phyloP scores from a whole-genome alignment of 2,329 filamentous ascomycete genomes.

The Sporothrix schenckii region DNA sequence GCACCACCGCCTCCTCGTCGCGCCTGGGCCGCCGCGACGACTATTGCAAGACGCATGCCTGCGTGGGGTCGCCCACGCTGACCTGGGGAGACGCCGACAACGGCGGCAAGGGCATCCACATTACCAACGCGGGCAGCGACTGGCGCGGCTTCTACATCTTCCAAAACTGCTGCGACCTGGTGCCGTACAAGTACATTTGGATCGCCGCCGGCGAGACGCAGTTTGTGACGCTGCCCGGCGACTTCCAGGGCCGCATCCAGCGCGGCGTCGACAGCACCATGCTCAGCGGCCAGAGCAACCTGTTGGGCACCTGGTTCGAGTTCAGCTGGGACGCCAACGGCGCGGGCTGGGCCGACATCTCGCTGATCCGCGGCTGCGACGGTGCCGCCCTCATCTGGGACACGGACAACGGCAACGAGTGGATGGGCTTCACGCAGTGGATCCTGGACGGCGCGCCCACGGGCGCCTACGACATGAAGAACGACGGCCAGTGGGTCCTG shows the following conservation, averaged over 20 bases:
- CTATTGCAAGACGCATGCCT: not conserved
- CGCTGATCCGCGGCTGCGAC: conserved; percentile 33
- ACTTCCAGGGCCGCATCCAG: conserved; percentile 29
- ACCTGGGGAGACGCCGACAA: conserved; percentile 24
- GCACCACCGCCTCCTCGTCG: too few relatives aligned
- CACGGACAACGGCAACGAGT: conserved; percentile 28
- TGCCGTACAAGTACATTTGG: conserved; percentile 32
- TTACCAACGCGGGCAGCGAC: conserved; percentile 29
- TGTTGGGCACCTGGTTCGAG: conserved; percentile 30
- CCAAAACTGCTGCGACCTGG: conserved; percentile 29
- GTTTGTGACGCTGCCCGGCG: conserved; percentile 26
- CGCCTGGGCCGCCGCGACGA: not conserved
- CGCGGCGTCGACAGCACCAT: conserved; percentile 30
- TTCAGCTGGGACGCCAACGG: conserved; percentile 29
- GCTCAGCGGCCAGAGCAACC: conserved; percentile 22
- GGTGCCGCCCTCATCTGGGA: conserved; percentile 31
- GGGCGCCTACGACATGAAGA: conserved; percentile 29
- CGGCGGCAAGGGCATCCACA: conserved; percentile 28
- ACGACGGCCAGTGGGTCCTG: conserved; percentile 30
- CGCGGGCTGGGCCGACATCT: conserved; percentile 29
- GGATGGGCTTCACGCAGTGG: conserved; percentile 31
- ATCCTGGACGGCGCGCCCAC: conserved; percentile 30
- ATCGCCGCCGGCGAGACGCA: conserved; percentile 30
- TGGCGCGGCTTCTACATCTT: conserved; percentile 32
- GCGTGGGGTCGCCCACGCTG: not conserved